phyloP scores from a whole-genome alignment of 2,329 filamentous ascomycete species.

The Periconia sp. region DNA sequence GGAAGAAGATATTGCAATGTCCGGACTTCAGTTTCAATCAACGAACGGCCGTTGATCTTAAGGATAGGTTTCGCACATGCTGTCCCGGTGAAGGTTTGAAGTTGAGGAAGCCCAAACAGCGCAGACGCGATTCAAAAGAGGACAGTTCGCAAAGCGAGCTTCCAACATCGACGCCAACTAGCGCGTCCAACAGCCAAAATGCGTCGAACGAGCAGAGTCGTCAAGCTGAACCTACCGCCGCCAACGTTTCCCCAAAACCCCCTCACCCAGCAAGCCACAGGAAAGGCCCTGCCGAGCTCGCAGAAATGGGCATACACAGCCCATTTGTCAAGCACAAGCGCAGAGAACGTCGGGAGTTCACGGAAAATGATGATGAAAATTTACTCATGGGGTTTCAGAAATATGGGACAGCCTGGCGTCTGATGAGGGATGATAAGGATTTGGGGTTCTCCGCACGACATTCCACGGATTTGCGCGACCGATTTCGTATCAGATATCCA shows the following conservation, averaged over 20 bases:
- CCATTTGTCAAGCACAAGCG: slow-evolving; percentile 58
- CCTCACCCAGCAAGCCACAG: slow-evolving; percentile 21
- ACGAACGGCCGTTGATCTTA: slow-evolving; percentile 67
- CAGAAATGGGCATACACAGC: slow-evolving; percentile 55
- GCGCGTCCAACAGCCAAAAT: slow-evolving; percentile 3
- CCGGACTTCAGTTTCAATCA: slow-evolving; percentile 63
- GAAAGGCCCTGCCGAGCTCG: slow-evolving; percentile 40
- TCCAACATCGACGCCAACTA: slow-evolving; percentile 1
- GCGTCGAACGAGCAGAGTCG: background rate
- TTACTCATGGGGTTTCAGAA: slow-evolving; percentile 64
- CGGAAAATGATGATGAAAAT: slow-evolving; percentile 62
- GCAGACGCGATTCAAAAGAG: slow-evolving; percentile 39
- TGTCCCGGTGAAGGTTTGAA: slow-evolving; percentile 51
- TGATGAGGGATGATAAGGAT: slow-evolving; percentile 62
- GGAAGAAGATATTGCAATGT: slow-evolving; percentile 67
- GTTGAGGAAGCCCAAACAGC: slow-evolving; percentile 42
- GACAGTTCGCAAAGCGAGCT: background rate
- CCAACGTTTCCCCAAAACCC: slow-evolving; percentile 1
- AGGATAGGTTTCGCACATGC: slow-evolving; percentile 66
- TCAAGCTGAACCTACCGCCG: background rate
- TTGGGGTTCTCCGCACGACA: slow-evolving; percentile 59
- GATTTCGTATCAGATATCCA: slow-evolving; percentile 66
- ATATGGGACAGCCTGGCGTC: slow-evolving; percentile 65
- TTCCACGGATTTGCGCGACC: slow-evolving; percentile 65
- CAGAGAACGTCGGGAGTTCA: slow-evolving; percentile 63